Percentiles rank a stretch among this genome's conserved stretches.
phyloP scores from a whole-genome alignment of 306 rosid genomes.

The Benincasa hispida region DNA sequence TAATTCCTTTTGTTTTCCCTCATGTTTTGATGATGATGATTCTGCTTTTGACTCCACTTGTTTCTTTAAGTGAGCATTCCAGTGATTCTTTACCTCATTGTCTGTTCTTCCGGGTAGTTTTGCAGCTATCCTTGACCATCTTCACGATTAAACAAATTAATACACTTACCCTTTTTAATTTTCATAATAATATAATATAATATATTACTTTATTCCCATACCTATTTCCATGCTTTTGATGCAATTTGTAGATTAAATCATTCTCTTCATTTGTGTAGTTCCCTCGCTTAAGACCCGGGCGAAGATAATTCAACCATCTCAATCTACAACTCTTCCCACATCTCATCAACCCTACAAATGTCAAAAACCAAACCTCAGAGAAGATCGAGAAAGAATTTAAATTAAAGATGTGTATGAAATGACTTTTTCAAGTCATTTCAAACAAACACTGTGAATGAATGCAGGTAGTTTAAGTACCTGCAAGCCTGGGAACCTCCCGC shows the following conservation, averaged over 20 bases:
- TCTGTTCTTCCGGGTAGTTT: slow-evolving; percentile 41
- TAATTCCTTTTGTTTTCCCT: neutral
- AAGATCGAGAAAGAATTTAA: too few species aligned
- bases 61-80: slow-evolving; percentile 46
- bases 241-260: slow-evolving; percentile 29
- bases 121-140: slow-evolving; percentile 46
- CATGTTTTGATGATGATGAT: neutral
- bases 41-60: neutral
- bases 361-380: neutral
- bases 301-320: slow-evolving; percentile 54
- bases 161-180: too few species aligned
- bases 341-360: slow-evolving; percentile 33
- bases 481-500: slow-evolving; percentile 52
- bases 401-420: too few species aligned
- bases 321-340: slow-evolving; percentile 67
- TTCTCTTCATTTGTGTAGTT: slow-evolving; percentile 35
- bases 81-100: slow-evolving; percentile 41
- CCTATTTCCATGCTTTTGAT: slow-evolving; percentile 40
- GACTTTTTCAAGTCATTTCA: too few species aligned
- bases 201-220: neutral
- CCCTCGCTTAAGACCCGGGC: slow-evolving; percentile 49
- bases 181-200: too few species aligned
- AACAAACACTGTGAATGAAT: too few species aligned
- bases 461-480: slow-evolving; percentile 24
- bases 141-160: too few species aligned